Conservation (phyloP, 345 rosid species). For the Salix suchowensis region DNA sequence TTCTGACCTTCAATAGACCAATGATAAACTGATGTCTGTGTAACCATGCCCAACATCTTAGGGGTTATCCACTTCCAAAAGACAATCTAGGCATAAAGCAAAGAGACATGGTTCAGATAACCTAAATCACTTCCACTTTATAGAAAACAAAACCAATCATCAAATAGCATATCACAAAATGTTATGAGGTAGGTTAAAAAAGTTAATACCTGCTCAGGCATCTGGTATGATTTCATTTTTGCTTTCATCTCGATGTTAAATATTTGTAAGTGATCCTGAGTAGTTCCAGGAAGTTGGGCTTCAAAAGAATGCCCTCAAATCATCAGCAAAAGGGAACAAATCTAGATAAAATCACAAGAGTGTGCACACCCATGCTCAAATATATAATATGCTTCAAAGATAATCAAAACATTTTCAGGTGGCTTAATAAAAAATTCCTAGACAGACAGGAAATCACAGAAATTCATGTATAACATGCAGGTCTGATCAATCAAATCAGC, state of each 20-base stretch:
- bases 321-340: constrained; percentile 8
- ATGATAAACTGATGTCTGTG: constrained; percentile 84
- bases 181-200: not conserved
- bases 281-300: constrained; percentile 96
- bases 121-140: not conserved
- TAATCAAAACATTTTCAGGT: not conserved
- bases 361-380: not conserved
- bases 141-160: not conserved
- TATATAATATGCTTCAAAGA: not conserved
- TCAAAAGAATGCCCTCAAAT: constrained; percentile 12
- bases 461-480: not conserved
- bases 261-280: constrained; percentile 97
- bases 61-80: constrained; percentile 99
- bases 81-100: constrained; percentile 50
- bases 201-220: constrained; percentile 86
- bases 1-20: constrained; percentile 92
- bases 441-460: not conserved
- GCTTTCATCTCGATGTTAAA: constrained; percentile 96
- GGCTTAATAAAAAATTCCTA: not conserved
- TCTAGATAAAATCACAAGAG: not conserved
- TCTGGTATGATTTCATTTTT: constrained; percentile 89
- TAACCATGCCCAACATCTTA: constrained; percentile 90
- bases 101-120: not conserved
- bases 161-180: not conserved
- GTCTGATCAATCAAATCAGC: not conserved